phyloP scores from a whole-genome alignment of 2,329 filamentous ascomycete species.

The Penicillium sp. region DNA sequence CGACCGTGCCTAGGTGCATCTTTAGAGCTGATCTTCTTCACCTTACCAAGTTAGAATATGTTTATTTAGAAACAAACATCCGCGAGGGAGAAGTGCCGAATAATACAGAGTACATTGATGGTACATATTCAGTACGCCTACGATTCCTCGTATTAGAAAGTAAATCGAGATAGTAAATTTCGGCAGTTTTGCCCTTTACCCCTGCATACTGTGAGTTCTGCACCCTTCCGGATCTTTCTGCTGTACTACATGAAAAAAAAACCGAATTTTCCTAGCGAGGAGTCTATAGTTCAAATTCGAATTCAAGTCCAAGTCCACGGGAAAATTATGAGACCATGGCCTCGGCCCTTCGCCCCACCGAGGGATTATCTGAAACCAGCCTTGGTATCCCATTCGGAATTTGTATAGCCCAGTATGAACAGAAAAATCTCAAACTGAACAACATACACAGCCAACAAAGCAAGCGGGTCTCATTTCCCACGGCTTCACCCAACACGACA shows the following conservation, averaged over 20 bases:
- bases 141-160: not conserved
- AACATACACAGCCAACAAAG: not conserved
- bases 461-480: not conserved
- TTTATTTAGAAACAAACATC: not conserved
- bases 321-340: not conserved
- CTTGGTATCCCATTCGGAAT: not conserved
- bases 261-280: not conserved
- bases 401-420: not conserved
- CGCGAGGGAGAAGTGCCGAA: not conserved
- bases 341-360: not conserved
- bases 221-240: not conserved
- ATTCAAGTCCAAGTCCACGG: not conserved
- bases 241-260: not conserved
- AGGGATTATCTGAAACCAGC: not conserved
- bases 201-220: not conserved
- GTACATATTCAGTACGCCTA: not conserved
- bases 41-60: not conserved
- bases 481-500: not conserved
- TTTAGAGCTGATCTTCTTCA: conserved; percentile 1
- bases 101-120: not conserved
- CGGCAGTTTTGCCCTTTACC: not conserved
- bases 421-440: not conserved
- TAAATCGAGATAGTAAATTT: not conserved
- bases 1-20: not conserved
- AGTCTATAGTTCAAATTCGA: not conserved